These are phyloP conservation scores for Fraxinus velutina DNA, from an alignment of 305 asterid species.

Conservation along the genomic window DNA sequence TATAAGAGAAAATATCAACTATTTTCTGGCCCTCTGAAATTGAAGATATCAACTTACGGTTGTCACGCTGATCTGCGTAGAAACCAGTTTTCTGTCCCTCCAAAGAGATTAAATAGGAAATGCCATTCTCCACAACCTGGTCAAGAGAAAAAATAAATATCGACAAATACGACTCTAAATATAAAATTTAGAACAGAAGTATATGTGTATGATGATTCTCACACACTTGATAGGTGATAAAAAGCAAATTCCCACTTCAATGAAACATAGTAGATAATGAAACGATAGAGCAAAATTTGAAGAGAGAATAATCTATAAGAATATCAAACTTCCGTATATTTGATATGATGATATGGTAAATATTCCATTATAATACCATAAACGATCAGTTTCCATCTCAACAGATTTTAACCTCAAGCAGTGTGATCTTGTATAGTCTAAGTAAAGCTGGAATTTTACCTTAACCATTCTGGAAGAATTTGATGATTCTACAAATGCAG, in stretches of 20 bases:
- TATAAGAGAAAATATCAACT: constrained; percentile 86
- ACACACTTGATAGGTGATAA: neutral
- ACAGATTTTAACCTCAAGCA: neutral
- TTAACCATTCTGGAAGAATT: constrained; percentile 47
- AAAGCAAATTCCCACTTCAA: neutral
- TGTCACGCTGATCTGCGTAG: constrained; percentile 97
- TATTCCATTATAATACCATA: neutral
- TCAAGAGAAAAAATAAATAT: constrained; percentile 21
- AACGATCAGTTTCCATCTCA: neutral
- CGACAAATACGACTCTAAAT: neutral
- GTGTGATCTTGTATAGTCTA: neutral
- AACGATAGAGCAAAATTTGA: neutral
- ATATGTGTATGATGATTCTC: neutral
- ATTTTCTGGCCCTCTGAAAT: constrained; percentile 68
- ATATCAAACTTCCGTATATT: neutral
- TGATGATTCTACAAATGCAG: constrained; percentile 37
- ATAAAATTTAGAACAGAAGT: constrained; percentile 6
- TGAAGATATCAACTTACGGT: constrained; percentile 72
- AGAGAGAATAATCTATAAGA: neutral
- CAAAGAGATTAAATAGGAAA: constrained; percentile 67
- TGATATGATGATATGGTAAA: neutral
- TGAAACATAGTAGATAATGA: neutral
- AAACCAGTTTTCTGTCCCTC: constrained; percentile 98
- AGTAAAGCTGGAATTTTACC: constrained; percentile 37
- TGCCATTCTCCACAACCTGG: constrained; percentile 82